Evolutionary conservation across 75 land plant genomes (phyloP).

Genomic region (Chamaecyparis obtusa): DNA sequence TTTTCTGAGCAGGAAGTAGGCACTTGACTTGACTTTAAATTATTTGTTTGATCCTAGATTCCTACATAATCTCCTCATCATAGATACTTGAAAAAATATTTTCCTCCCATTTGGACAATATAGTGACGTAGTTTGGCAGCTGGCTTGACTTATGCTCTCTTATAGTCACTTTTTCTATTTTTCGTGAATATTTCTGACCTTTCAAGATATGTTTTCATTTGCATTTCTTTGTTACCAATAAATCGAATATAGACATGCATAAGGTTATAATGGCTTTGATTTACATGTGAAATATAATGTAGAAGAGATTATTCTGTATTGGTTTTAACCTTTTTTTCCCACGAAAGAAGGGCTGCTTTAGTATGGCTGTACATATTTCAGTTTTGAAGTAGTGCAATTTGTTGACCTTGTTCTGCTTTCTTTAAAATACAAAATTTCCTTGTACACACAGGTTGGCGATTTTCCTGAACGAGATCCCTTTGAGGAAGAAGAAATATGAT

Average conservation of each 20-base stretch:
- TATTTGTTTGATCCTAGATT: neutral
- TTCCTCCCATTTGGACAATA: neutral
- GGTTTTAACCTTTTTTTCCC: neutral
- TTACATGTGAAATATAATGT: neutral
- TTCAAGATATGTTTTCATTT: neutral
- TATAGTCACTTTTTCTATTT: neutral
- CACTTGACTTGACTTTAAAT: neutral
- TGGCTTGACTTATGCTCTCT: neutral
- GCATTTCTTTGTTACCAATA: neutral
- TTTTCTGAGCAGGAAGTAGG: neutral
- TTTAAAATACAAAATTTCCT: neutral
- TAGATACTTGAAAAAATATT: no score
- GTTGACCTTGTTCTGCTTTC: neutral
- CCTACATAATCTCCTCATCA: neutral
- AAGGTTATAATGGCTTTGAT: neutral
- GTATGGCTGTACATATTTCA: neutral
- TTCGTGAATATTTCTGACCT: neutral
- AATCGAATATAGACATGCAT: neutral
- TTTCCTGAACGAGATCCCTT: constrained; percentile 54
- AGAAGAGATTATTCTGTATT: neutral
- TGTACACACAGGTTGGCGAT: constrained; percentile 35
- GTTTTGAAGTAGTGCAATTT: neutral
- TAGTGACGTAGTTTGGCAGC: neutral
- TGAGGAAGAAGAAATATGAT: constrained; percentile 51
- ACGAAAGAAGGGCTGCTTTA: neutral